Evolutionary conservation across 192 early-diverging fungal genomes (phyloP), one percentile per base, ranked within the genome.

Genomic region (Backusella psychrophila): DNA sequence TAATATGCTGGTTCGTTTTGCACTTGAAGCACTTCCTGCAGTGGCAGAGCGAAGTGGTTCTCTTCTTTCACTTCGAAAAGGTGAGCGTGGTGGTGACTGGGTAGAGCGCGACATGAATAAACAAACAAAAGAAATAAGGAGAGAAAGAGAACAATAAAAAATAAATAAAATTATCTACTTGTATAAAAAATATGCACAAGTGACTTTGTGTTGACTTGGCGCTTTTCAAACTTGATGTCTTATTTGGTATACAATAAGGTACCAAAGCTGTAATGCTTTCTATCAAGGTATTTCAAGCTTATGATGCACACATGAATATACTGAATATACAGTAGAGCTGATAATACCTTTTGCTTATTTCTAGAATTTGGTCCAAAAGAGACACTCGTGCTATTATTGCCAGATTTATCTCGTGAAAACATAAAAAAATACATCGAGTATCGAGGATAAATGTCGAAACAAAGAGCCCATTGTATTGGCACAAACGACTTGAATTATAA

Each of bases 1-100:
- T 21, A 78, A 65, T 6, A 66, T 33, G 35, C 72, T 78, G 2
- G 56, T 35, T 72, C 77, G 39, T 1, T 63, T 63, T 63, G 56
- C 26, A 29, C 26, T 63, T 63, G 56, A 63, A 29, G 21, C 26
- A n/a, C 56, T 63, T 63, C 23, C 56, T 4, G 21, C 4, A 63
- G 56, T 63, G 8, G 56, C 23, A 26, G 56, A 63, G 12, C 56
- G 56, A 63, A 63, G 56, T 4, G 56, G 56, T 29, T 63, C 56
- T 63, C 56, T 63, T 26, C 56, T 63, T 63, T 63, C 56, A 63
- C 9, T 29, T 29, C 56, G 56, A 29, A 63, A 63, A 63, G 56
- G 56, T 4, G 56, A 63, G 12, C 56, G 56, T 26, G 56, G 56
- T 63, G 56, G 56, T 63, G 56, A 63, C 4, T 63, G 56, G 11